These are phyloP conservation scores for Biscogniauxia marginata DNA, from an alignment of 2,329 filamentous ascomycete genomes.

Conservation along the genomic window DNA sequence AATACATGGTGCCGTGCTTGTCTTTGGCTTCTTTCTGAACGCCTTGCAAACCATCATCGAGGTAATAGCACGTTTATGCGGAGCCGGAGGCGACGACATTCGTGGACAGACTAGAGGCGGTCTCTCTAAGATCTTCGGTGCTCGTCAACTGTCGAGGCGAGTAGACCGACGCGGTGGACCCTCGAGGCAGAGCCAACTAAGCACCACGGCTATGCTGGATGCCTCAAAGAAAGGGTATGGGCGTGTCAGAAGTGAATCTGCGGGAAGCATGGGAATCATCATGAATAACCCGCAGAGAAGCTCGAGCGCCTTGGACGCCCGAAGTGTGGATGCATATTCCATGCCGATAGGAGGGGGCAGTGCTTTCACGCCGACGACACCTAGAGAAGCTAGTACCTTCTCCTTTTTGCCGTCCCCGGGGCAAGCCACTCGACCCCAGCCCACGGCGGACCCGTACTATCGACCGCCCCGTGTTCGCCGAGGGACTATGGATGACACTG, in stretches of 20 bases:
- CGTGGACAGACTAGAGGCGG: slow-evolving; percentile 74
- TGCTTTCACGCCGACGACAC: slow-evolving; percentile 70
- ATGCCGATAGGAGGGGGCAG: slow-evolving; percentile 57
- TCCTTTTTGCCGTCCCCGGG: slow-evolving; percentile 66
- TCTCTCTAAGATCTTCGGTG: slow-evolving; percentile 85
- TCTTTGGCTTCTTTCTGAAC: slow-evolving; percentile 93
- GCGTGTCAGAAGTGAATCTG: slow-evolving; percentile 60
- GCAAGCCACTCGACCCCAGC: slow-evolving; percentile 42
- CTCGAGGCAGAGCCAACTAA: slow-evolving; percentile 78
- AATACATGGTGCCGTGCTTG: slow-evolving; percentile 78
- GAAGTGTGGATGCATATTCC: slow-evolving; percentile 46
- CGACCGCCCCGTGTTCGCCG: slow-evolving; percentile 74
- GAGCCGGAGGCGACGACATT: slow-evolving; percentile 74
- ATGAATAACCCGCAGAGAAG: slow-evolving; percentile 48
- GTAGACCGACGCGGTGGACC: slow-evolving; percentile 58
- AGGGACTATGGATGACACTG: slow-evolving; percentile 54
- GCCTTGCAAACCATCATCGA: slow-evolving; percentile 88
- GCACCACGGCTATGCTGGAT: slow-evolving; percentile 76
- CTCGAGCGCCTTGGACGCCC: slow-evolving; percentile 54
- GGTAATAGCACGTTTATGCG: slow-evolving; percentile 76
- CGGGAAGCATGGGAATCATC: slow-evolving; percentile 55
- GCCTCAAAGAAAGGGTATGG: slow-evolving; percentile 62
- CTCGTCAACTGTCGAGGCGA: slow-evolving; percentile 82
- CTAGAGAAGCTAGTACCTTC: slow-evolving; percentile 67
- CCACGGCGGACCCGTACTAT: slow-evolving; percentile 77